Base-by-base conservation (phyloP, 2,329 filamentous ascomycete genomes). In the Colletotrichum theobromicola region DNA sequence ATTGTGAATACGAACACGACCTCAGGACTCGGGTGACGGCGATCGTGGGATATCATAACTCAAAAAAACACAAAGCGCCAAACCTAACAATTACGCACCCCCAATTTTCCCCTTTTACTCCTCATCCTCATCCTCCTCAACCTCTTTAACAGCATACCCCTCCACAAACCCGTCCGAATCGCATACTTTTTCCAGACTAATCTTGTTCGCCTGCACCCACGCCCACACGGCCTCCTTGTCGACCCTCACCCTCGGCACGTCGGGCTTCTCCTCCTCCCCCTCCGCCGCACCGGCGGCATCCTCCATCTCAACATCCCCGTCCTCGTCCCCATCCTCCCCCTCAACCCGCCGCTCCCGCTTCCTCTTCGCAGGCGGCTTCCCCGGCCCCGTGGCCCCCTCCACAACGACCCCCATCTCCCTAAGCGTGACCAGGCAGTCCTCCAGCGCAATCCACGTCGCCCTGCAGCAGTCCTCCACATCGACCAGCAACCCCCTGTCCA, bases 371-470 rank as follows among this genome's bases (percentile, higher is more conserved):
- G 28, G 68, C 15, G 81, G 81, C 77, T 85, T 87, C 15, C 84
- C 84, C 5, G 84, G 85, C 2, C 86, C 86, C 82, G 85, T 82
- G 81, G 86, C 89, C 77, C 87, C 90, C 79, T 93, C 87, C 83
- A 92, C 83, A 62, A 93, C 87, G 42, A 97, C 86, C 10, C 90
- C 92, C 95, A 98, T 98, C 72, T 95, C 93, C 75, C 94, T 91
- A 68, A 98, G 85, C 28, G 95, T 92, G 1, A 87, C 87, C 57
- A 98, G 89, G 72, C 96, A 95, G 84, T 98, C 96, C 57, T 98
- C 96, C 0, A 90, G 89, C 70, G 93, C 88, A 82, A 98, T 98
- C 87, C 94, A 98, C 1, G 95, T 98, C 50, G 90, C 92, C 63
- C 90, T 87, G 67, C 94, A 94, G 79, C 96, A 93, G 72, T 94